Conservation (phyloP, 805 yeast species). For the Wickerhamiella shivajii region DNA sequence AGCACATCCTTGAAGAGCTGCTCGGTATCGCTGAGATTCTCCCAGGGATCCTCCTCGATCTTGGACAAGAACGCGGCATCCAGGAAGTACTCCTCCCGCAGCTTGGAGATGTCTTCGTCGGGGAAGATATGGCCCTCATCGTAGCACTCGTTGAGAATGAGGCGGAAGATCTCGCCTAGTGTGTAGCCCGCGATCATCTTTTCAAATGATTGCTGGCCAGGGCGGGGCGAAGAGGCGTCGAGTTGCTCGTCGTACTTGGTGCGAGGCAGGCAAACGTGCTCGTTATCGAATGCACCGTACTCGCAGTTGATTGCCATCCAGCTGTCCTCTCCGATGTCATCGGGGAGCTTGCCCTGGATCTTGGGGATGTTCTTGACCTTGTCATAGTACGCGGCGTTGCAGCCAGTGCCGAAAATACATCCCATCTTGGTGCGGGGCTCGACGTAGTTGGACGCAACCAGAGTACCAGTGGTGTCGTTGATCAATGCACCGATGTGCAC, state of each 20-base stretch:
- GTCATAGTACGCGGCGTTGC: slow-evolving; percentile 94
- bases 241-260: slow-evolving; percentile 72
- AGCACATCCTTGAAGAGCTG: slow-evolving; percentile 47
- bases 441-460: slow-evolving; percentile 87
- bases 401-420: slow-evolving; percentile 91
- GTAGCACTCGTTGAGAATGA: slow-evolving; percentile 59
- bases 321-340: slow-evolving; percentile 46
- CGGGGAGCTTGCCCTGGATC: slow-evolving; percentile 52
- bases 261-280: slow-evolving; percentile 70
- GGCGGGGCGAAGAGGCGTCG: slow-evolving; percentile 83
- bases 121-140: slow-evolving; percentile 52
- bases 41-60: slow-evolving; percentile 81
- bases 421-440: slow-evolving; percentile 88
- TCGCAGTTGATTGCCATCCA: slow-evolving; percentile 97
- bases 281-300: slow-evolving; percentile 95
- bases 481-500: slow-evolving; percentile 82
- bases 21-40: slow-evolving; percentile 62
- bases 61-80: slow-evolving; percentile 81
- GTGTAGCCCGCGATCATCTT: slow-evolving; percentile 97
- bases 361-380: slow-evolving; percentile 58
- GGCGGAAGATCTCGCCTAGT: slow-evolving; percentile 80
- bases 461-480: slow-evolving; percentile 94
- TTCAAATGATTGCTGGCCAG: slow-evolving; percentile 90
- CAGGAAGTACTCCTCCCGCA: slow-evolving; percentile 53
- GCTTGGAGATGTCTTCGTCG: slow-evolving; percentile 49